Conservation (phyloP, 148 eudicot genomes). For the Nepenthes gracilis region DNA sequence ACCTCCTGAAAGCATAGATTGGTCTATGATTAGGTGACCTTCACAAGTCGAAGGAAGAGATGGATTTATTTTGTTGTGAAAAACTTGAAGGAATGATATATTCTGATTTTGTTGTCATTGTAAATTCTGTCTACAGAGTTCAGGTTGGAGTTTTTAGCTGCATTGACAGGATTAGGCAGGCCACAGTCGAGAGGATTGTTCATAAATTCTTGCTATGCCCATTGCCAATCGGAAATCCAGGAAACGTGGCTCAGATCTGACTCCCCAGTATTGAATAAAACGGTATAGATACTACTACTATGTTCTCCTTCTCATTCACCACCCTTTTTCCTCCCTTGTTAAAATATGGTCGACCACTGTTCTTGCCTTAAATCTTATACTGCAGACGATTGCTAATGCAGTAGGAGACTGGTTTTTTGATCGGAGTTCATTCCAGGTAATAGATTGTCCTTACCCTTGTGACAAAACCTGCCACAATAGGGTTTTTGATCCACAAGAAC, state of each 20-base stretch:
- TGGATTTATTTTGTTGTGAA: too few relatives aligned
- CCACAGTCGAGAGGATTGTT: slow-evolving; percentile 7
- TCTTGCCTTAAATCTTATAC: neutral
- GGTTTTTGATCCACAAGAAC: slow-evolving; percentile 40
- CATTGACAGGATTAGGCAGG: slow-evolving; percentile 3
- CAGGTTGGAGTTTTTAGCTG: slow-evolving; percentile 8
- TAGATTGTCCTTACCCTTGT: slow-evolving; percentile 92
- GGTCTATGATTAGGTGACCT: too few relatives aligned
- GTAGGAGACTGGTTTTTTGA: slow-evolving; percentile 86
- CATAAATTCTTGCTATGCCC: slow-evolving; percentile 7
- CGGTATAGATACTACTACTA: neutral
- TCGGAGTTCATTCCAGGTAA: slow-evolving; percentile 50
- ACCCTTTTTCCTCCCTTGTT: neutral
- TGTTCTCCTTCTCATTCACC: neutral
- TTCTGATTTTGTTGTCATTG: neutral
- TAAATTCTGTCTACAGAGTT: slow-evolving; percentile 3
- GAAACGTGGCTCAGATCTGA: slow-evolving; percentile 8
- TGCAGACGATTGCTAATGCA: slow-evolving; percentile 79
- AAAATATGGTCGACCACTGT: neutral
- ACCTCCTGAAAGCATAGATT: too few relatives aligned
- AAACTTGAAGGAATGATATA: neutral
- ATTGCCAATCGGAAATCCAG: slow-evolving; percentile 11
- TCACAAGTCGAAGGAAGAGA: too few relatives aligned
- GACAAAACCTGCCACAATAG: slow-evolving; percentile 69
- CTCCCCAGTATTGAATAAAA: slow-evolving; percentile 7